Evolutionary conservation across 352 stramenopile genomes (phyloP).

Genomic region (Phytophthora cajani): DNA sequence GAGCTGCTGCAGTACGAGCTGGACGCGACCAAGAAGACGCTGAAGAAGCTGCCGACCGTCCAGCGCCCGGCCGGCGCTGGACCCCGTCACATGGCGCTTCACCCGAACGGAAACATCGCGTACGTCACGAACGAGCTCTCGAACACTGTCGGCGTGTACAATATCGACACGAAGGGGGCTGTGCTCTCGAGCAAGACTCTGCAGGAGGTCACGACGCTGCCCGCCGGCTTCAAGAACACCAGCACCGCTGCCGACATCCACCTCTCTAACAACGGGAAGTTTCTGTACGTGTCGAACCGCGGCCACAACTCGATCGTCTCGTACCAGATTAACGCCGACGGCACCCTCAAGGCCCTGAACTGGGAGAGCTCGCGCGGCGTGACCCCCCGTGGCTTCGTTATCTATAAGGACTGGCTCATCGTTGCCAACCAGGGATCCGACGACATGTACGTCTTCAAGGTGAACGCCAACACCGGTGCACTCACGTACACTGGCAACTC

Average conservation of each 20-base stretch:
- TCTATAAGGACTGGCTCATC: slow-evolving; percentile 57
- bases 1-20: slow-evolving; percentile 60
- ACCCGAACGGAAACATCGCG: slow-evolving; percentile 46
- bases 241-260: slow-evolving; percentile 52
- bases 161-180: slow-evolving; percentile 29
- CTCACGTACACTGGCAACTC: slow-evolving; percentile 52
- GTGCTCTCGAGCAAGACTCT: slow-evolving; percentile 35
- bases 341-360: slow-evolving; percentile 41
- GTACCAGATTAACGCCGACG: slow-evolving; percentile 46
- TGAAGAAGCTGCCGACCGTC: slow-evolving; percentile 33
- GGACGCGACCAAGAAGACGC: slow-evolving; percentile 41
- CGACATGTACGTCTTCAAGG: slow-evolving; percentile 59
- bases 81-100: slow-evolving; percentile 65
- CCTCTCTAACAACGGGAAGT: slow-evolving; percentile 53
- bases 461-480: slow-evolving; percentile 41
- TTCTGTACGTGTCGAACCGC: slow-evolving; percentile 70
- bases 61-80: slow-evolving; percentile 48
- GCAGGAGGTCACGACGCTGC: slow-evolving; percentile 63
- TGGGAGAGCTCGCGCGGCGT: slow-evolving; percentile 50
- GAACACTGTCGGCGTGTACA: slow-evolving; percentile 69
- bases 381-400: slow-evolving; percentile 47
- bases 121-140: slow-evolving; percentile 67
- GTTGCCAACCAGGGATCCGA: slow-evolving; percentile 65
- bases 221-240: slow-evolving; percentile 36
- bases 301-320: slow-evolving; percentile 66